phyloP scores from a whole-genome alignment of 352 stramenopile species.

The Globisporangium echinulatum region DNA sequence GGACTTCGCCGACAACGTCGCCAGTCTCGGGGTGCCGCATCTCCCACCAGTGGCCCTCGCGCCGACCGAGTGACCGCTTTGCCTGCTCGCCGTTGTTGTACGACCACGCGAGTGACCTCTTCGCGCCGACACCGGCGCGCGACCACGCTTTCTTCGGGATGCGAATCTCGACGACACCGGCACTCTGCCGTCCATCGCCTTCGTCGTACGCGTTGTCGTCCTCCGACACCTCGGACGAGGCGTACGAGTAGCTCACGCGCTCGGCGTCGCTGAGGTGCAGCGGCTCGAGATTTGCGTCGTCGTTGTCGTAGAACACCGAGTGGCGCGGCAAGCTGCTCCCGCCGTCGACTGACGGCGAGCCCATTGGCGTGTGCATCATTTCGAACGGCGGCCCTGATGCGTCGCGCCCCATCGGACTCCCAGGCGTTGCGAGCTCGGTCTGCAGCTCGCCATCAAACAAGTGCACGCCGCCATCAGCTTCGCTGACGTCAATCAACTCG shows the following conservation, averaged over 20 bases:
- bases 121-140: slow-evolving; percentile 51
- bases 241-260: slow-evolving; percentile 62
- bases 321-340: slow-evolving; percentile 27
- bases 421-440: slow-evolving; percentile 24
- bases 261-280: slow-evolving; percentile 59
- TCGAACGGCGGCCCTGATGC: slow-evolving; percentile 61
- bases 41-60: slow-evolving; percentile 84
- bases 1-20: slow-evolving; percentile 69
- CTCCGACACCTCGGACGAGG: slow-evolving; percentile 53
- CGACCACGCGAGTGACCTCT: slow-evolving; percentile 68
- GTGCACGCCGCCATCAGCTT: slow-evolving; percentile 23
- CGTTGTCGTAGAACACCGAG: slow-evolving; percentile 37
- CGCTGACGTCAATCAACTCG: slow-evolving; percentile 47
- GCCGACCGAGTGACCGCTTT: slow-evolving; percentile 54
- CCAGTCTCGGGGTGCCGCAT: slow-evolving; percentile 70
- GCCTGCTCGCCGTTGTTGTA: slow-evolving; percentile 74
- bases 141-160: slow-evolving; percentile 83
- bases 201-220: slow-evolving; percentile 20
- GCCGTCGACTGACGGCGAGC: slow-evolving; percentile 30
- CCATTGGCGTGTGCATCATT: slow-evolving; percentile 50
- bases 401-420: slow-evolving; percentile 46
- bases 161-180: slow-evolving; percentile 70
- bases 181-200: slow-evolving; percentile 24
- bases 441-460: slow-evolving; percentile 22
- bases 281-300: slow-evolving; percentile 33